These are phyloP conservation scores for Lathyrus oleraceus DNA, from an alignment of 306 rosid genomes.

Conservation along the genomic window DNA sequence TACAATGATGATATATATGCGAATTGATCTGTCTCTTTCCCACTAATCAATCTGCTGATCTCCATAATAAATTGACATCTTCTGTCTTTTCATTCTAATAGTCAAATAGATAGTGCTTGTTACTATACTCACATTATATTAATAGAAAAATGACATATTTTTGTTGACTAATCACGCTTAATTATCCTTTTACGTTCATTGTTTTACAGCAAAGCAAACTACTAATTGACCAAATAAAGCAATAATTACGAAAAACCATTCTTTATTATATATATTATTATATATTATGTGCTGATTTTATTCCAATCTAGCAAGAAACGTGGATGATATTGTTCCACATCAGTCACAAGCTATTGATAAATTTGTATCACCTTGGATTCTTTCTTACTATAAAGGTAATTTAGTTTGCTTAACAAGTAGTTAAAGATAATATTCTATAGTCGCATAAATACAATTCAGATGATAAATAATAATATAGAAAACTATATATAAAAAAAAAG, in stretches of 20 bases:
- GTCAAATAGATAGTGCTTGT: conserved; percentile 41
- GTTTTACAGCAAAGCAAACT: conserved; percentile 43
- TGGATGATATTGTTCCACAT: conserved; percentile 44
- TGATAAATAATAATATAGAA: too few relatives aligned
- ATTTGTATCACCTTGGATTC: conserved; percentile 56
- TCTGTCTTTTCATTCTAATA: conserved; percentile 33
- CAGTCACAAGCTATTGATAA: conserved; percentile 25
- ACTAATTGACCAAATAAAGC: conserved; percentile 49
- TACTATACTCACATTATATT: conserved; percentile 35
- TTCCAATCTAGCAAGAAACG: conserved; percentile 6
- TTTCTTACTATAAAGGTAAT: conserved; percentile 43
- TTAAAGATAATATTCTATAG: conserved; percentile 6
- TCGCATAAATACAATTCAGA: too few relatives aligned
- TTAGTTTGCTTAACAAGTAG: conserved; percentile 39
- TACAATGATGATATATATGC: conserved; percentile 21
- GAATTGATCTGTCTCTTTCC: conserved; percentile 41
- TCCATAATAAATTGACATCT: conserved; percentile 30
- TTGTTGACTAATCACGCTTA: conserved; percentile 47
- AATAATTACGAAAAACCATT: conserved; percentile 12
- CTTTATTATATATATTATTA: conserved; percentile 4
- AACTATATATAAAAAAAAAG: not conserved
- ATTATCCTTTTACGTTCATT: conserved; percentile 41
- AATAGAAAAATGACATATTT: conserved; percentile 37
- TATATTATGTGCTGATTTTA: conserved; percentile 20
- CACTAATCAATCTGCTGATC: conserved; percentile 38